Base-by-base conservation (phyloP, 306 rosid genomes). In the Datisca glomerata region DNA sequence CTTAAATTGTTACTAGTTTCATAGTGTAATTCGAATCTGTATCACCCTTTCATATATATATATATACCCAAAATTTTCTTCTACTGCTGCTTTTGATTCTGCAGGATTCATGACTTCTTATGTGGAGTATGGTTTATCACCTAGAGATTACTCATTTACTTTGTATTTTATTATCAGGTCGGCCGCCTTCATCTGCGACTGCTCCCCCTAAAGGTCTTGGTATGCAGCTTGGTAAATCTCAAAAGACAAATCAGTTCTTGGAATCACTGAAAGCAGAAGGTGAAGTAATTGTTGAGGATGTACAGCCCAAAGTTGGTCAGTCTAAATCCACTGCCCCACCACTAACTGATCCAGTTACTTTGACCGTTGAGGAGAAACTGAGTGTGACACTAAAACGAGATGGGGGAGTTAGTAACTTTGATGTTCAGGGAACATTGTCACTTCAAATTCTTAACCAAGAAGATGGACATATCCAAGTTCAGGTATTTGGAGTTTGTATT, bases 171-270 rank as follows among this genome's bases (percentile, higher is more conserved):
- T 57, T 45, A 45, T 53, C 66, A 77, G 98, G 79, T 24, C 96
- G 76, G 45, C 84, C 86, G 43, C 67, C 80, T 37, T 79, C 96
- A 40, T 72, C 98, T 58, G 95, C 92, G 35, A 84, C 85, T 61
- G 96, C 98, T 59, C 96, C 96, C 31, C 86, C 98, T 2, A 89
- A 84, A 65, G 93, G 98, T 58, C 78, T 70, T 61, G 93, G 95
- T 28, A 89, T 89, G 98, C 93, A 89, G 76, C 85, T 89, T 50
- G 98, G 98, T 53, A 89, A 80, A 68, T 80, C 95, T 49, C 91
- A 84, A 56, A 84, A 63, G 86, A 66, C 86, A 29, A 80, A 73
- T 71, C 91, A 89, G 39, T 75, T 89, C 63, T 68, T 89, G 60
- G 98, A 84, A 70, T 89, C 98, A 51, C 12, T 89, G 66, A 84